A percentile compares a stretch with the other conserved stretches of the same genome.
These are phyloP conservation scores for Lipomyces chichibuensis DNA, from an alignment of 805 yeast genomes.

Conservation along the genomic window DNA sequence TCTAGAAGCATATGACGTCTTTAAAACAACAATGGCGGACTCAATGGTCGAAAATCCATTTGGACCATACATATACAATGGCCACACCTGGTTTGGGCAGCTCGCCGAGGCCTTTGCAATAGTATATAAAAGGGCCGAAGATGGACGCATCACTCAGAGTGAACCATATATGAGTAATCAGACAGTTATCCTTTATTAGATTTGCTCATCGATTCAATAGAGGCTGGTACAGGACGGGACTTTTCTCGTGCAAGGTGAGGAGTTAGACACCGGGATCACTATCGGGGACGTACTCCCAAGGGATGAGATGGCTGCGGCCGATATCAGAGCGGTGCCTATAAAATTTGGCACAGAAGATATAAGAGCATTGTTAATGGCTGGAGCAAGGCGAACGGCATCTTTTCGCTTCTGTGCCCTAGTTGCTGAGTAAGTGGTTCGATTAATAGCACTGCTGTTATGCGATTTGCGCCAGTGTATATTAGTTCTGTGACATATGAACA, in stretches of 20 bases:
- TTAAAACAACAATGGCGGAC: background rate
- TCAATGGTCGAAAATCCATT: background rate
- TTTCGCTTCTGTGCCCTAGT: background rate
- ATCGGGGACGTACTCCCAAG: background rate
- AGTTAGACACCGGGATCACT: background rate
- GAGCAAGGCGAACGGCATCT: background rate
- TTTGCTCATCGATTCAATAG: background rate
- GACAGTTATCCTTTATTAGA: background rate
- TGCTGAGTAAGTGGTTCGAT: no score
- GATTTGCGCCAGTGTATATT: no score
- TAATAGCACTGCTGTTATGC: no score
- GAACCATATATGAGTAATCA: background rate
- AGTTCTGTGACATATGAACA: no score
- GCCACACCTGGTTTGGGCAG: background rate
- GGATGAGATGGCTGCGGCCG: background rate
- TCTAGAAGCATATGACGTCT: background rate
- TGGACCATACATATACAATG: background rate
- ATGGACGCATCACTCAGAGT: background rate
- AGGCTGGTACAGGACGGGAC: background rate
- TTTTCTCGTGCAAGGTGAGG: background rate
- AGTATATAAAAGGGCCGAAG: background rate
- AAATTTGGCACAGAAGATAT: background rate
- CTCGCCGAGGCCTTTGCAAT: background rate
- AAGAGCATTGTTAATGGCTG: background rate
- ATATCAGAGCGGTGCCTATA: background rate